Percentiles rank a stretch among this genome's conserved stretches.
These are phyloP conservation scores for Pleurotus citrinopileatus DNA, from an alignment of 768 basidiomycete species.

Conservation along the genomic window DNA sequence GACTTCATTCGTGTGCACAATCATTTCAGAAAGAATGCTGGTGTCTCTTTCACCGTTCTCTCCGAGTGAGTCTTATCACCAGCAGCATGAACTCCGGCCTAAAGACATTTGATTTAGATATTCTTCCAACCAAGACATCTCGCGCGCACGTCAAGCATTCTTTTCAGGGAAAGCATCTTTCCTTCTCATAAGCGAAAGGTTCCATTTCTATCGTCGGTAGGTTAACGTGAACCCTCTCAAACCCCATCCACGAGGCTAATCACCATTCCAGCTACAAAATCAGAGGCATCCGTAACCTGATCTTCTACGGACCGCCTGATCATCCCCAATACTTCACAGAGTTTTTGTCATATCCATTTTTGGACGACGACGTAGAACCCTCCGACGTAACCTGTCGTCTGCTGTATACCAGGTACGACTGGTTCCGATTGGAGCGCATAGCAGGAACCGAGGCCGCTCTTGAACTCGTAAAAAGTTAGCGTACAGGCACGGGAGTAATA, in stretches of 20 bases:
- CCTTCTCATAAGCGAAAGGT: slow-evolving; percentile 92
- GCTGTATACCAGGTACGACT: slow-evolving; percentile 87
- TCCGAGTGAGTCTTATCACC: slow-evolving; percentile 66
- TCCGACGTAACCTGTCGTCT: slow-evolving; percentile 81
- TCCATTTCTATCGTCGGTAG: slow-evolving; percentile 93
- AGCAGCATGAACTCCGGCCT: neutral
- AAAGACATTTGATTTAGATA: slow-evolving; percentile 49
- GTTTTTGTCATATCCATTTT: slow-evolving; percentile 85
- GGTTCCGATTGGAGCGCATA: slow-evolving; percentile 84
- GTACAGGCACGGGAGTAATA: too few relatives aligned
- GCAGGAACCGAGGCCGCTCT: slow-evolving; percentile 51
- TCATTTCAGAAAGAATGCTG: slow-evolving; percentile 70
- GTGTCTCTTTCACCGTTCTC: slow-evolving; percentile 75
- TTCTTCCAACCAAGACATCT: slow-evolving; percentile 91
- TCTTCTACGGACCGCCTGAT: slow-evolving; percentile 92
- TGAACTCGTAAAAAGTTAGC: slow-evolving; percentile 36
- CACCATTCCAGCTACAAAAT: slow-evolving; percentile 72
- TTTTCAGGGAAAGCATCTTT: slow-evolving; percentile 86
- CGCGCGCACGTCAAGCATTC: slow-evolving; percentile 89
- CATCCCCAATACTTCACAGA: slow-evolving; percentile 93
- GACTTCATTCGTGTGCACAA: slow-evolving; percentile 94
- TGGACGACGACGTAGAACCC: slow-evolving; percentile 83
- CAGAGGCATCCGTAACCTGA: slow-evolving; percentile 85
- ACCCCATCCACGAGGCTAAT: neutral
- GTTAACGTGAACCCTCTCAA: slow-evolving; percentile 13